Evolutionary conservation across 164 flowering plant species (phyloP).

Genomic region (Chloranthus sessilifolius): DNA sequence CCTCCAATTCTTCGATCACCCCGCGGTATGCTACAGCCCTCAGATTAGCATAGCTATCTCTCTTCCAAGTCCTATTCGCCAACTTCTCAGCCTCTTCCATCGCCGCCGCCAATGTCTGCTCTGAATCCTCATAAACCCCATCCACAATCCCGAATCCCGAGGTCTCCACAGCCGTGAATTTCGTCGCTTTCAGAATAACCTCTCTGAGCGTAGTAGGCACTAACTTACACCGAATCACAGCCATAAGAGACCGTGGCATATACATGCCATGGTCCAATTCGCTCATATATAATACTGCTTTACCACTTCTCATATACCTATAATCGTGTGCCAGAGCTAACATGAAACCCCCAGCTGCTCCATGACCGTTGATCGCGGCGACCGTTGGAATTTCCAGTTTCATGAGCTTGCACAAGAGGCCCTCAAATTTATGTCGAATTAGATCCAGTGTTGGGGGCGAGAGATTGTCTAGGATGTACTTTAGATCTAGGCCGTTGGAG

Average conservation of each 20-base stretch:
- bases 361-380: conserved; percentile 14
- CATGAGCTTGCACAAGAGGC: conserved; percentile 9
- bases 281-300: conserved; percentile 15
- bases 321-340: conserved; percentile 11
- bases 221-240: conserved; percentile 8
- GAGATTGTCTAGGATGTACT: conserved; percentile 6
- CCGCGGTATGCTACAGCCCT: background rate
- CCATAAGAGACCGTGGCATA: conserved; percentile 15
- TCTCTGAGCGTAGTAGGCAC: conserved; percentile 3
- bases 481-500: conserved; percentile 19
- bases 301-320: conserved; percentile 12
- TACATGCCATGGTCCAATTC: conserved; percentile 18
- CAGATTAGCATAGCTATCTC: conserved; percentile 10
- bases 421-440: conserved; percentile 9
- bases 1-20: conserved; percentile 9
- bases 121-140: conserved; percentile 9
- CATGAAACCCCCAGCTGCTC: conserved; percentile 10
- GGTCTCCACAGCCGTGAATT: conserved; percentile 7
- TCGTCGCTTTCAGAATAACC: conserved; percentile 11
- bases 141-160: conserved; percentile 5
- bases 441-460: background rate
- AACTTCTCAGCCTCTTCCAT: conserved; percentile 8
- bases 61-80: conserved; percentile 7
- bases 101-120: conserved; percentile 5
- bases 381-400: conserved; percentile 11